Percentiles rank a stretch among this genome's conserved stretches.
Evolutionary conservation across 75 land plant species (phyloP).

Genomic region (Cunninghamia lanceolata): DNA sequence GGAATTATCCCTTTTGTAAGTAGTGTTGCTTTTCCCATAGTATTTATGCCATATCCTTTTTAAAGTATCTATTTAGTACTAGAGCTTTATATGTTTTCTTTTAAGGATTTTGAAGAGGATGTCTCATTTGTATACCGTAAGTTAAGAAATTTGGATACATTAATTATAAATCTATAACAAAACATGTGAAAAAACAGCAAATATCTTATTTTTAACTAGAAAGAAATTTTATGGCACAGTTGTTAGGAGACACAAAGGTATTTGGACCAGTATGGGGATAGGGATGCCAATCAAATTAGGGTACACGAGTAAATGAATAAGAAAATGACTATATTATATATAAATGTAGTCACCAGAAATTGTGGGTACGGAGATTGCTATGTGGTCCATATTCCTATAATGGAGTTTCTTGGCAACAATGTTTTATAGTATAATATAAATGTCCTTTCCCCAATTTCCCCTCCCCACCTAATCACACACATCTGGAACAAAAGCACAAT

Average conservation of each 20-base stretch:
- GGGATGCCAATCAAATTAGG: no score
- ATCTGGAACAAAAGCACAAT: not conserved
- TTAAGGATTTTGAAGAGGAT: not conserved
- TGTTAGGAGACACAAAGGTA: not conserved
- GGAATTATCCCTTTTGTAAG: conserved; percentile 55
- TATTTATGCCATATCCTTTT: not conserved
- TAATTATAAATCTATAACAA: not conserved
- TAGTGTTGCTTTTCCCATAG: not conserved
- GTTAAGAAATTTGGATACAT: not conserved
- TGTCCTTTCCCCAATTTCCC: not conserved
- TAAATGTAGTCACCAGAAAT: no score
- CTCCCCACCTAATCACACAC: not conserved
- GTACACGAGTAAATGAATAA: no score
- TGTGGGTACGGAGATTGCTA: no score
- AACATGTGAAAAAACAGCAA: not conserved
- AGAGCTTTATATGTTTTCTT: not conserved
- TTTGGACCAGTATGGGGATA: no score
- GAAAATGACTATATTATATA: no score
- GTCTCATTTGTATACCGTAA: not conserved
- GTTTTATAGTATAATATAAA: no score
- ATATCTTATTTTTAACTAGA: not conserved
- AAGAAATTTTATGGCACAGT: not conserved
- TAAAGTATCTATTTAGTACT: not conserved
- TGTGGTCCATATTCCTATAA: no score
- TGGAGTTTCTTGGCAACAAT: no score